Percentiles rank a stretch among this genome's conserved stretches.
phyloP scores from a whole-genome alignment of 2,329 filamentous ascomycete genomes.

The Dichotomopilus funicola region DNA sequence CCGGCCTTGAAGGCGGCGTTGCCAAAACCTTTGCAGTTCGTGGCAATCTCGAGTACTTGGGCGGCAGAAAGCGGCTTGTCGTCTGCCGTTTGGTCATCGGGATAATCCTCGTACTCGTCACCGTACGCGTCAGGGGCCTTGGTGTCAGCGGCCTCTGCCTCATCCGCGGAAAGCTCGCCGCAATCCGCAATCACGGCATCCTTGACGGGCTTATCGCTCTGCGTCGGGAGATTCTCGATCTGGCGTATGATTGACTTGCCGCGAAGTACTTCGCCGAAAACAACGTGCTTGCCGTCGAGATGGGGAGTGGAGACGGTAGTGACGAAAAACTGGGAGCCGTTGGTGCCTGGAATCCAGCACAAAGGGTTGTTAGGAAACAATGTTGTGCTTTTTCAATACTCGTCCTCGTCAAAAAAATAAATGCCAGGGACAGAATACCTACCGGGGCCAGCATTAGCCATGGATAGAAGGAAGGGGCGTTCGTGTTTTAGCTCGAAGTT shows the following conservation, averaged over 20 bases:
- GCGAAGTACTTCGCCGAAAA: constrained; percentile 89
- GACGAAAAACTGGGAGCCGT: constrained; percentile 97
- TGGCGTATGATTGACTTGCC: constrained; percentile 88
- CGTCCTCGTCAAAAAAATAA: no score
- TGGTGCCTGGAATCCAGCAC: constrained; percentile 57
- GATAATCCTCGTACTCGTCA: constrained; percentile 92
- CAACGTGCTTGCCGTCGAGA: constrained; percentile 92
- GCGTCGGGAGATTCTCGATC: constrained; percentile 76
- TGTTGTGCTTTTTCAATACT: not conserved
- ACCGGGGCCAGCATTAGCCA: constrained; percentile 96
- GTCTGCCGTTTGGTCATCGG: constrained; percentile 63
- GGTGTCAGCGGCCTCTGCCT: constrained; percentile 54
- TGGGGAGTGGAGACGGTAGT: constrained; percentile 94
- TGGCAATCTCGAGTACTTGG: constrained; percentile 70
- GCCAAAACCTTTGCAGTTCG: constrained; percentile 82
- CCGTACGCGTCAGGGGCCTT: constrained; percentile 73
- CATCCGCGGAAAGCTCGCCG: constrained; percentile 72
- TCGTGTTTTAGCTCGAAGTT: constrained; percentile 91
- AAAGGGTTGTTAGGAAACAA: not conserved
- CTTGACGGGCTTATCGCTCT: constrained; percentile 69
- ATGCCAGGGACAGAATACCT: constrained; percentile 29
- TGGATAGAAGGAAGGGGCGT: constrained; percentile 86
- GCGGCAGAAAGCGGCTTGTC: constrained; percentile 54
- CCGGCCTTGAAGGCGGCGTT: constrained; percentile 86
- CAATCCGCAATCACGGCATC: constrained; percentile 75